Base-by-base conservation (phyloP, 768 basidiomycete species). In the Russula olivacea region DNA sequence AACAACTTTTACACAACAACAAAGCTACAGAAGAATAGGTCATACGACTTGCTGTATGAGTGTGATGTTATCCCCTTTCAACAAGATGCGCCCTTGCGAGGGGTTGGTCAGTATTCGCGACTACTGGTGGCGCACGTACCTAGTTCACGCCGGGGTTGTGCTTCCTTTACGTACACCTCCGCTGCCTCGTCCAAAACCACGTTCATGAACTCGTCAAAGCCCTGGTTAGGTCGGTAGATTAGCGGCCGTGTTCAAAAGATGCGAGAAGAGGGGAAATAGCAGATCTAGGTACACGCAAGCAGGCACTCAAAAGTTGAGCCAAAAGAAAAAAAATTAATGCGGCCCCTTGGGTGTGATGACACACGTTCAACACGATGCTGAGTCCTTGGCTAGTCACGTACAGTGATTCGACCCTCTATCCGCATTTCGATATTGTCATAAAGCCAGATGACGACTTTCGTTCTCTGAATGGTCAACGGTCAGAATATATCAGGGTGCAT, bases 201-300 rank as follows among this genome's bases (percentile, higher is more conserved):
- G 72, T 99, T 99, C 96, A 99, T 99, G 77, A 98, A 99, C 74
- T 99, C 96, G 72, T 99, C 96, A 70, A 99, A 99, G 45, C 96
- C 95, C 96, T 98, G 71, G n/a, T 64, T 45, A 59, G 58, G 48
- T 47, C 41, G 49, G 43, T 19, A 48, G 75, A 65, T 63, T 19
- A 65, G 45, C 28, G 40, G 25, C 10, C 43, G 21, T 15, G 10
- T 11, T 53, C 23, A 14, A 36, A 11, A 50, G 15, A 34, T 48
- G 48, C 15, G 41, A 21, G n/a, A 21, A 65, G 34, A 51, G n/a
- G 58, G 61, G 41, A 55, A 45, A 67, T 19, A 25, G 54, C 41
- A 65, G 21, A 28, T 32, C 63, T 55, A 40, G 50, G 48, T 40
- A 55, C 41, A 54, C 11, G 40, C 45, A 48, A 52, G 34, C 34